Evolutionary conservation across 1,284 basidiomycete species (phyloP).

Genomic region (Boletus smithii): DNA sequence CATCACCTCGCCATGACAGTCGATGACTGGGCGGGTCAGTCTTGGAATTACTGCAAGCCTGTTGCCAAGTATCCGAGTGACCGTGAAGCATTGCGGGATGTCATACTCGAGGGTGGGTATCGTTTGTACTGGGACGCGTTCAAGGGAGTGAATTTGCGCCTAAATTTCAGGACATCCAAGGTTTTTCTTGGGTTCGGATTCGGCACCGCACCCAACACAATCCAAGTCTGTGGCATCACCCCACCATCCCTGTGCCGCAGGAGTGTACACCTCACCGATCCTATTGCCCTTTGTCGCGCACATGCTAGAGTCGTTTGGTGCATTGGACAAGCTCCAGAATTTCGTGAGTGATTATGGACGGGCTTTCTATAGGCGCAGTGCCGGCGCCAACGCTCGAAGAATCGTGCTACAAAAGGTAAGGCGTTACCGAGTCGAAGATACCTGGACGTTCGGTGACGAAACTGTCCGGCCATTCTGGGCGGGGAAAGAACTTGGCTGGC

Average conservation of each 20-base stretch:
- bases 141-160: background rate
- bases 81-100: slow-evolving; percentile 77
- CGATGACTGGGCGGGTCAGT: slow-evolving; percentile 96
- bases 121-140: background rate
- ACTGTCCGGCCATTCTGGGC: slow-evolving; percentile 90
- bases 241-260: slow-evolving; percentile 81
- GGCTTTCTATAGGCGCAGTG: slow-evolving; percentile 65
- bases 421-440: slow-evolving; percentile 49
- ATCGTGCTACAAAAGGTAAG: slow-evolving; percentile 34
- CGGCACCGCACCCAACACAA: slow-evolving; percentile 87
- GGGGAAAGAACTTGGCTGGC: slow-evolving; percentile 82
- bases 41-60: slow-evolving; percentile 97
- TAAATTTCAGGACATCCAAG: slow-evolving; percentile 73
- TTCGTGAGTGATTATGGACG: slow-evolving; percentile 81
- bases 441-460: slow-evolving; percentile 50
- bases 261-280: slow-evolving; percentile 89
- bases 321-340: slow-evolving; percentile 73
- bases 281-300: slow-evolving; percentile 86
- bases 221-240: slow-evolving; percentile 78
- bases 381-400: slow-evolving; percentile 20
- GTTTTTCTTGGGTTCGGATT: slow-evolving; percentile 98
- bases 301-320: slow-evolving; percentile 82
- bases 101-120: slow-evolving; percentile 70
- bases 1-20: slow-evolving; percentile 95
- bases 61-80: slow-evolving; percentile 97